Evolutionary conservation across 2,329 filamentous ascomycete genomes (phyloP).

Genomic region (Lithohypha guttulata): DNA sequence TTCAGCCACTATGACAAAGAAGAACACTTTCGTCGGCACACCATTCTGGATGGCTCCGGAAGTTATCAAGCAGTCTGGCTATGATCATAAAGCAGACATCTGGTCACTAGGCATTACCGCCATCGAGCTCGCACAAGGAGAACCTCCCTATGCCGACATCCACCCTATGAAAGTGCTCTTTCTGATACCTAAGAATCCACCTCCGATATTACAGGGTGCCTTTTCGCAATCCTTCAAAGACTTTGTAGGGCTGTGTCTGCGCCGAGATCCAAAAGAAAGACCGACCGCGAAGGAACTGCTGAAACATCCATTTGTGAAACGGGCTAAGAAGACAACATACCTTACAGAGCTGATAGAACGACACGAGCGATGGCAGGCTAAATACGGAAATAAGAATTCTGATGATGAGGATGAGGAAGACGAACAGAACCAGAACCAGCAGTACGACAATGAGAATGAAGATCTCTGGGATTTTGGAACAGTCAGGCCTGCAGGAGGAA

Average conservation of each 20-base stretch:
- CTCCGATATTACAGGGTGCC: slow-evolving; percentile 68
- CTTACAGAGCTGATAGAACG: slow-evolving; percentile 91
- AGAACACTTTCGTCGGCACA: slow-evolving; percentile 96
- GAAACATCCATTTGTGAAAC: slow-evolving; percentile 79
- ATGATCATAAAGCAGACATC: slow-evolving; percentile 95
- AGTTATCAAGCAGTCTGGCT: slow-evolving; percentile 95
- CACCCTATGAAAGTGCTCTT: slow-evolving; percentile 98
- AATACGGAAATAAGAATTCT: slow-evolving; percentile 61
- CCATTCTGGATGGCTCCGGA: slow-evolving; percentile 99
- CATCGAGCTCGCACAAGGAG: slow-evolving; percentile 79
- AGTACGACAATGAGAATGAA: slow-evolving; percentile 52
- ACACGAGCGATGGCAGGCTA: slow-evolving; percentile 74
- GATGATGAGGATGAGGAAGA: slow-evolving; percentile 52
- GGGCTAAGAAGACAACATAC: slow-evolving; percentile 92
- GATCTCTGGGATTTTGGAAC: slow-evolving; percentile 99
- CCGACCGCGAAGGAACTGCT: slow-evolving; percentile 79
- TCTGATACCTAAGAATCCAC: slow-evolving; percentile 86
- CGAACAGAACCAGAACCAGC: slow-evolving; percentile 25
- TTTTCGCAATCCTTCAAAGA: slow-evolving; percentile 78
- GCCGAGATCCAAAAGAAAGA: slow-evolving; percentile 78
- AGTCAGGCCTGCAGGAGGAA: slow-evolving; percentile 65
- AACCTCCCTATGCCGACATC: slow-evolving; percentile 90
- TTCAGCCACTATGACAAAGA: slow-evolving; percentile 97
- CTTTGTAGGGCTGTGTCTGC: slow-evolving; percentile 71
- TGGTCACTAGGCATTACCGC: slow-evolving; percentile 96